A percentile compares a stretch with the other conserved stretches of the same genome.
Evolutionary conservation across 2,329 filamentous ascomycete genomes (phyloP).

Genomic region (Cladophialophora psammophila): DNA sequence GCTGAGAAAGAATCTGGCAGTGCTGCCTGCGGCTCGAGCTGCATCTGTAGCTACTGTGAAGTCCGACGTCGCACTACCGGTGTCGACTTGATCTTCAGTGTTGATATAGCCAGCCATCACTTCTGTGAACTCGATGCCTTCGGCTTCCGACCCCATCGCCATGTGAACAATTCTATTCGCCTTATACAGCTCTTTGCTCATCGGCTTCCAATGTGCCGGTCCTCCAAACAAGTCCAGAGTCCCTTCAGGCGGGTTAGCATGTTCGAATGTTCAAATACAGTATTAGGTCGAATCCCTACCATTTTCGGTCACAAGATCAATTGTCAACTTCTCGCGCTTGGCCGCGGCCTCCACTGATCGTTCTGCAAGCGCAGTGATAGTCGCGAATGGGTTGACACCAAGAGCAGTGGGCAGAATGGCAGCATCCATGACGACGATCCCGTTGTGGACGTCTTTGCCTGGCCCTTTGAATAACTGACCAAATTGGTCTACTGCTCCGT

Average conservation of each 20-base stretch:
- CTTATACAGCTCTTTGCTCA: conserved; percentile 47
- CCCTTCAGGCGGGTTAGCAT: conserved; percentile 6
- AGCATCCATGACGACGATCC: conserved; percentile 69
- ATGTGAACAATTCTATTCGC: conserved; percentile 52
- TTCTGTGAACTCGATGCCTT: conserved; percentile 68
- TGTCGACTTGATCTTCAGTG: conserved; percentile 55
- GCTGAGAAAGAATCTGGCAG: conserved; percentile 66
- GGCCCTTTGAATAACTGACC: conserved; percentile 67
- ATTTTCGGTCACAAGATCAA: conserved; percentile 58
- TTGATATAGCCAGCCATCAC: conserved; percentile 68
- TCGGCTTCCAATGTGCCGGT: conserved; percentile 51
- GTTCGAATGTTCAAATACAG: background rate
- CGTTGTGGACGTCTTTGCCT: conserved; percentile 60
- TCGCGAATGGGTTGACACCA: conserved; percentile 72
- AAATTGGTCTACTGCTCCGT: conserved; percentile 67
- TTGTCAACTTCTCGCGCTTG: conserved; percentile 50
- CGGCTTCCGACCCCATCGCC: conserved; percentile 46
- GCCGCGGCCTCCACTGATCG: conserved; percentile 64
- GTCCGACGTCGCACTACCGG: conserved; percentile 41
- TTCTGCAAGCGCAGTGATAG: conserved; percentile 73
- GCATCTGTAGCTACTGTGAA: conserved; percentile 62
- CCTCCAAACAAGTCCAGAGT: conserved; percentile 62
- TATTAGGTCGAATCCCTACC: conserved; percentile 23
- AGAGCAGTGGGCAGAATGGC: conserved; percentile 68
- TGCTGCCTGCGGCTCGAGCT: conserved; percentile 62